Evolutionary conservation across 345 rosid genomes (phyloP).

Genomic region (Euclidium syriacum): DNA sequence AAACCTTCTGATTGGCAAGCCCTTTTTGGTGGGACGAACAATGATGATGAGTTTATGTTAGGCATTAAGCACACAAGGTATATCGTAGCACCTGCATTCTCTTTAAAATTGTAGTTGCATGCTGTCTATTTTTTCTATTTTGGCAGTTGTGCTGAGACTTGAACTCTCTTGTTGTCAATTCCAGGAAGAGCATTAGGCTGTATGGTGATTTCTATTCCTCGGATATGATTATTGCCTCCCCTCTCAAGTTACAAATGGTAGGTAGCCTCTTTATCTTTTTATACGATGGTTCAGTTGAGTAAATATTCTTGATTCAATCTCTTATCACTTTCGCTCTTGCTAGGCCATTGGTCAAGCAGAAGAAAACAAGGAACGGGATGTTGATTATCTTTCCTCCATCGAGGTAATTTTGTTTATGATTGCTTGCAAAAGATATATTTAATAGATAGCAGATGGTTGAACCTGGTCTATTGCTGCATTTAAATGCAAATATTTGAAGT

Average conservation of each 20-base stretch:
- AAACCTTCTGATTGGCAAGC: slow-evolving; percentile 80
- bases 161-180: slow-evolving; percentile 9
- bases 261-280: slow-evolving; percentile 22
- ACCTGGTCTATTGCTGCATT: not conserved
- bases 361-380: slow-evolving; percentile 59
- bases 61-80: slow-evolving; percentile 96
- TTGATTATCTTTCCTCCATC: slow-evolving; percentile 86
- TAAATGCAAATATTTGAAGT: slow-evolving; percentile 1
- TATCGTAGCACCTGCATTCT: not conserved
- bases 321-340: slow-evolving; percentile 11
- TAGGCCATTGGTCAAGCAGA: slow-evolving; percentile 74
- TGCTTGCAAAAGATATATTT: slow-evolving; percentile 4
- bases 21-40: slow-evolving; percentile 66
- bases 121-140: not conserved
- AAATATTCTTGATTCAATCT: slow-evolving; percentile 1
- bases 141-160: slow-evolving; percentile 10
- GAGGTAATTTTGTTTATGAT: slow-evolving; percentile 51
- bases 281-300: not conserved
- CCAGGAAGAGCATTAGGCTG: slow-evolving; percentile 75
- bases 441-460: slow-evolving; percentile 8
- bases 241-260: slow-evolving; percentile 61
- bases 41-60: slow-evolving; percentile 69
- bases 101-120: not conserved
- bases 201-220: slow-evolving; percentile 84
- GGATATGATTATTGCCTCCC: slow-evolving; percentile 89